Evolutionary conservation across 176 grass and related monocot genomes (phyloP), one percentile per base, ranked within the genome.

Genomic region (Cocos nucifera): DNA sequence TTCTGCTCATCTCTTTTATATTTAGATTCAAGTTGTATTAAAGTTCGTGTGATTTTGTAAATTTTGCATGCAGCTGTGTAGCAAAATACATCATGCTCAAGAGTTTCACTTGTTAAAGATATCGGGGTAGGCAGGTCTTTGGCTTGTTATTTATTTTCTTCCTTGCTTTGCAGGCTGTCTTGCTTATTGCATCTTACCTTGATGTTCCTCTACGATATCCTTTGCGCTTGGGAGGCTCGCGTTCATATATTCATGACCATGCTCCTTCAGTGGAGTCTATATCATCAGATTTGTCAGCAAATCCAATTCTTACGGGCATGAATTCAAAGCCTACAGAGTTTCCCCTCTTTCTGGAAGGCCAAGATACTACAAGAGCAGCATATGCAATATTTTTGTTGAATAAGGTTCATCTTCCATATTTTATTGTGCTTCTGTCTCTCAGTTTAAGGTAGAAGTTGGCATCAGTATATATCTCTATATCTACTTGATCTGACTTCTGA

Each of bases 381-480:
- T 98, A 92, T 72, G 87, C 88, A 49, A 69, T 98, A 71, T 98
- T 98, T 74, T 75, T 98, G 60, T 80, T 98, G 69, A 98, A 98
- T 64, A 98, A 98, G 93, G 93, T 92, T 70, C 28, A 25, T 71
- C 7, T 73, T 58, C 67, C 51, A 51, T 48, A 6, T 10, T 44
- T 44, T 44, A 44, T 12, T 44, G 12, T 48, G 17, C 54, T 54
- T 7, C 15, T 72, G 26, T 28, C 35, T 44, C 35, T 14, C 35
- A 14, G 35, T 14, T 44, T 12, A 44, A 44, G 35, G 35, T 14
- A 44, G 35, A 44, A 44, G 35, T 44, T 44, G 35, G 35, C 35
- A 14, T 44, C 9, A 12, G 10, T 14, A 12, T 14, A 9, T 3
- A 44, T 44, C 35, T 44, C 10, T 12, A 44, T 44, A 44, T 39